phyloP scores from a whole-genome alignment of 371 early-diverging fungal genomes.

The Mortierella sp. region DNA sequence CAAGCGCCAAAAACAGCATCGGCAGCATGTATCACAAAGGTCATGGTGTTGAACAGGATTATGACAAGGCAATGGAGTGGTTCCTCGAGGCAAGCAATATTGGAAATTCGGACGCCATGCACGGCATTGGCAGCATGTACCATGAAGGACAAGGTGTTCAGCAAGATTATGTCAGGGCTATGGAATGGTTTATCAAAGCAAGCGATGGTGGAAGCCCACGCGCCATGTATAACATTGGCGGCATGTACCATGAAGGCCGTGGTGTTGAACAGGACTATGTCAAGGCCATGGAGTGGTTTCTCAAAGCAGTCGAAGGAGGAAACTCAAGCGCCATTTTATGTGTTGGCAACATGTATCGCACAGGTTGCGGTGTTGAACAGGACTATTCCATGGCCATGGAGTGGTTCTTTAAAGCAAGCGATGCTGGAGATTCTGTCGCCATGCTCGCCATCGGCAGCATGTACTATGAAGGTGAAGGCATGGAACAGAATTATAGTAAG shows the following conservation, averaged over 20 bases:
- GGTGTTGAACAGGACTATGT: conserved; percentile 65
- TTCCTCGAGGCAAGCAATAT: conserved; percentile 60
- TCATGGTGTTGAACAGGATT: conserved; percentile 14
- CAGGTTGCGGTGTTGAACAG: conserved; percentile 64
- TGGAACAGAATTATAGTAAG: neutral
- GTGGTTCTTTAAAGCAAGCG: conserved; percentile 67
- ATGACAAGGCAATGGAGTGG: conserved; percentile 65
- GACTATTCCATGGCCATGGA: conserved; percentile 63
- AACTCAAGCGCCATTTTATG: conserved; percentile 58
- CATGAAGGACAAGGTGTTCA: conserved; percentile 77
- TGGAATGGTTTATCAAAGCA: conserved; percentile 61
- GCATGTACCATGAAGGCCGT: conserved; percentile 78
- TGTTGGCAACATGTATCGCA: conserved; percentile 63
- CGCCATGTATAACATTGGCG: conserved; percentile 78
- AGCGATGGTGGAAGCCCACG: conserved; percentile 57
- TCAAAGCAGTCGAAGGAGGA: conserved; percentile 36
- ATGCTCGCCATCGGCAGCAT: neutral
- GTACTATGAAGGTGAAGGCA: conserved; percentile 17
- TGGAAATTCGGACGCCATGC: conserved; percentile 64
- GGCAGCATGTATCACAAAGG: conserved; percentile 12
- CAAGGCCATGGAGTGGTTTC: conserved; percentile 68
- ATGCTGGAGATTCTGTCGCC: too few relatives aligned
- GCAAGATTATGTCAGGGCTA: conserved; percentile 63
- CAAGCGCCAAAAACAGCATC: conserved; percentile 3
- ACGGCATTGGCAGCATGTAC: conserved; percentile 80